phyloP scores from a whole-genome alignment of 495 filamentous ascomycete species.

The Astrocystis sublimbata region DNA sequence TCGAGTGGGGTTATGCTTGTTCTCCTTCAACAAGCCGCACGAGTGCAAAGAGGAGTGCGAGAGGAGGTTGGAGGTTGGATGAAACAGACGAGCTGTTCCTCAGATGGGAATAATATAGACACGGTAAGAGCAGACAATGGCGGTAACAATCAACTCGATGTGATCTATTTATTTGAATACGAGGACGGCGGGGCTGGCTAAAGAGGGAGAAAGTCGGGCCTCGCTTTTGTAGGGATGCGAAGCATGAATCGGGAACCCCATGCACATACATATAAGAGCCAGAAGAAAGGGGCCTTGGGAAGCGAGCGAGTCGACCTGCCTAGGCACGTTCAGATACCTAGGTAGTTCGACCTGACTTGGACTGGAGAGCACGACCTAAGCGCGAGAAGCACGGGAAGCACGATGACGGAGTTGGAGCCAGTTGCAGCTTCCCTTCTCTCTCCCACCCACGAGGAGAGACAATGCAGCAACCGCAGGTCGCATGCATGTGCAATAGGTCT shows the following conservation, averaged over 20 bases:
- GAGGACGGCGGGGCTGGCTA: slow-evolving; percentile 13
- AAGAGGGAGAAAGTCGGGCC: slow-evolving; percentile 15
- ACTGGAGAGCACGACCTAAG: slow-evolving; percentile 18
- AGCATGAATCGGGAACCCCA: neutral
- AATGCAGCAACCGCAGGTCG: slow-evolving; percentile 4
- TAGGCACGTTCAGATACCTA: too few species aligned
- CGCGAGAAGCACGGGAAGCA: slow-evolving; percentile 25
- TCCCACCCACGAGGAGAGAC: neutral
- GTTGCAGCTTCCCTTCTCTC: slow-evolving; percentile 11
- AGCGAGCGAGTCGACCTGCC: too few species aligned
- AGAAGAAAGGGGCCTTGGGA: too few species aligned
- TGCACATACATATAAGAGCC: neutral
- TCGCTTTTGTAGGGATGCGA: neutral
- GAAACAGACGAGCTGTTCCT: neutral
- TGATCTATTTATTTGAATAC: slow-evolving; percentile 3
- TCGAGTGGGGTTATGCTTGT: slow-evolving; percentile 6
- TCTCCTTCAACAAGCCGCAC: neutral
- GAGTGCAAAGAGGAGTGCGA: neutral
- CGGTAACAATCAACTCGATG: neutral
- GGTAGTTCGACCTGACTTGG: neutral
- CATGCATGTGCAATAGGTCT: slow-evolving; percentile 3
- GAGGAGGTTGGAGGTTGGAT: neutral
- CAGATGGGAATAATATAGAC: neutral
- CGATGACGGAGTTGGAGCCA: slow-evolving; percentile 31
- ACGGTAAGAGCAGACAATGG: neutral